Percentiles rank a stretch among this genome's conserved stretches.
Evolutionary conservation across 768 basidiomycete species (phyloP).

Genomic region (Lentinula boryana): DNA sequence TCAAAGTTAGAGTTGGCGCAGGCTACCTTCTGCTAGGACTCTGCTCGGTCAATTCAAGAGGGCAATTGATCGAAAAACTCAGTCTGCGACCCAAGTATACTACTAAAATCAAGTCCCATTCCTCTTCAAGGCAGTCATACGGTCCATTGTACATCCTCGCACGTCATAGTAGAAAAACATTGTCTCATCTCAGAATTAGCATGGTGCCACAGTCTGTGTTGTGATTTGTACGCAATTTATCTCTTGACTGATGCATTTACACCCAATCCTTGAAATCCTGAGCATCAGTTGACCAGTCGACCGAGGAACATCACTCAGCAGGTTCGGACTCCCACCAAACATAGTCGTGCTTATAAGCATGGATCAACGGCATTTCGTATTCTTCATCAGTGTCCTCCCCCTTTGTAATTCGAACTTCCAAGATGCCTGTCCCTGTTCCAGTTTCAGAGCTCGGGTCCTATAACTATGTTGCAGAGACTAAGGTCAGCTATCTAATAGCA

Average conservation of each 20-base stretch:
- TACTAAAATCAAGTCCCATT: no score
- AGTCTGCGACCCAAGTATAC: no score
- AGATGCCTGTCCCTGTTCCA: slow-evolving; percentile 28
- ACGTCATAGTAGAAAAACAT: neutral
- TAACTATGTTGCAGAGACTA: slow-evolving; percentile 34
- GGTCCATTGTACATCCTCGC: neutral
- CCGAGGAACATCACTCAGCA: neutral
- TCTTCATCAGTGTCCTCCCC: neutral
- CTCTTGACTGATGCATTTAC: neutral
- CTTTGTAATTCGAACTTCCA: neutral
- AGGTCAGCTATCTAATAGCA: slow-evolving; percentile 15
- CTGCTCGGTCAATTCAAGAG: no score
- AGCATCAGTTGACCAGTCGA: neutral
- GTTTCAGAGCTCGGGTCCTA: slow-evolving; percentile 32
- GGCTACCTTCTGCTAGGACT: no score
- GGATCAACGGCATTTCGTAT: neutral
- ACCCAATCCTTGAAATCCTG: neutral
- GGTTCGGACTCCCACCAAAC: neutral
- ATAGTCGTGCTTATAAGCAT: neutral
- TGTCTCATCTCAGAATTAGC: neutral
- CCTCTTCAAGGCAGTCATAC: no score
- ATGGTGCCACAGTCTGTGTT: neutral
- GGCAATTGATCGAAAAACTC: no score
- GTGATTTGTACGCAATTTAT: neutral
- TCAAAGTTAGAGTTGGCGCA: no score